Base-by-base conservation (phyloP, 805 yeast species). In the Metahyphopichia silvanorum region DNA sequence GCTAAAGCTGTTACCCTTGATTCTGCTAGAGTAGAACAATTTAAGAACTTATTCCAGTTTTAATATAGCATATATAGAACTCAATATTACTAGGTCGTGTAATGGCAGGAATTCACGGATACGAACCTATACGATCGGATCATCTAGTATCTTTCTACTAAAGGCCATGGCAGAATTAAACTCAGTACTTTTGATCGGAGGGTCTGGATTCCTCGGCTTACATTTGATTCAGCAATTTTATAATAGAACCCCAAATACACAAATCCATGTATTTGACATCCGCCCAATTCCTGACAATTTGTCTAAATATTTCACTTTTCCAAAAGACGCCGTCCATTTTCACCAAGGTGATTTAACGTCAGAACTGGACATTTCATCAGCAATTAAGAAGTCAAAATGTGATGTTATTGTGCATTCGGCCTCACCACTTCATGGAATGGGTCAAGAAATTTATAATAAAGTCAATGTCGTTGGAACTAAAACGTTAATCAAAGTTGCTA, bases 351-450 rank as follows among this genome's bases (percentile, higher is more conserved):
- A 93, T 51, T 63, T 93, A 42, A 86, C 98, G 0, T 77, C 83
- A 0, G 74, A 70, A 18, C 73, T 63, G 7, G 95, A 86, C 49
- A 81, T 93, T 4, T 54, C 63, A 3, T 50, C 58, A 5, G 95
- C 94, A 0, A 75, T 91, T 23, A 54, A 59, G 21, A 55, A 51
- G 10, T 69, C 82, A 19, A 55, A 68, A 23, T 87, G 95, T 29
- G 71, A 76, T 25, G 89, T 86, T 1, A 76, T 93, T 16, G 95
- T 93, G 6, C 98, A 94, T 54, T 84, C 96, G 1, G 98, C 98
- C 2, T 91, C 98, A 9, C 99, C 99, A 13, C 74, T 93, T 57
- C 97, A 88, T 54, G 97, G 96, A 4, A 67, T 81, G 45, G 74
- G 78, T n/a, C 83, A 83, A 44, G 81, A 77, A 27, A 74, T 93